Evolutionary conservation across 2,329 filamentous ascomycete genomes (phyloP).

Genomic region (Didymella glomerata): DNA sequence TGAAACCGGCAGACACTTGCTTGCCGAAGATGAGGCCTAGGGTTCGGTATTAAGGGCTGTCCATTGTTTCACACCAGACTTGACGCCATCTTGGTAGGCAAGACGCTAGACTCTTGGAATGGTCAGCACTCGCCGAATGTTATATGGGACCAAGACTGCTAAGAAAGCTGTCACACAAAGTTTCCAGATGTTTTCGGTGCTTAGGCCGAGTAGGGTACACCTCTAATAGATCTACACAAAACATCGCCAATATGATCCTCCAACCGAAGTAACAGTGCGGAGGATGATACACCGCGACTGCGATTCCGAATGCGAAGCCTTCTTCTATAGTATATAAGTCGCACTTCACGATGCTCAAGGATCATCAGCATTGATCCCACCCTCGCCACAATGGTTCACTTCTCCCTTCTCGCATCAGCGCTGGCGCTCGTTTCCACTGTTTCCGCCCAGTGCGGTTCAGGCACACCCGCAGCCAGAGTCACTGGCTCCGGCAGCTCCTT

Average conservation of each 20-base stretch:
- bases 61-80: constrained; percentile 15
- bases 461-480: constrained; percentile 57
- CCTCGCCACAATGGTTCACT: constrained; percentile 45
- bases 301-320: neutral
- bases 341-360: neutral
- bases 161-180: constrained; percentile 10
- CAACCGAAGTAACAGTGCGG: constrained; percentile 9
- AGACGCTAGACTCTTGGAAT: constrained; percentile 11
- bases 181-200: constrained; percentile 1
- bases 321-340: constrained; percentile 6
- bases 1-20: neutral
- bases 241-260: constrained; percentile 15
- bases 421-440: constrained; percentile 54
- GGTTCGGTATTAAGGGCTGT: constrained; percentile 13
- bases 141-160: constrained; percentile 14
- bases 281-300: neutral
- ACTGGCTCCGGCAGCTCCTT: constrained; percentile 59
- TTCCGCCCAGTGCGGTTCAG: constrained; percentile 59
- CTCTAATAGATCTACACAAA: constrained; percentile 10
- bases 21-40: neutral
- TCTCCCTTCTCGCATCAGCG: constrained; percentile 51
- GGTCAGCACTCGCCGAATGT: neutral
- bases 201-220: constrained; percentile 1
- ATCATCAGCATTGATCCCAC: constrained; percentile 1
- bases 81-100: constrained; percentile 6